Evolutionary conservation across 2,329 filamentous ascomycete species (phyloP), one percentile per base, ranked within the genome.

Genomic region (Coccinonectria pachysandricola): DNA sequence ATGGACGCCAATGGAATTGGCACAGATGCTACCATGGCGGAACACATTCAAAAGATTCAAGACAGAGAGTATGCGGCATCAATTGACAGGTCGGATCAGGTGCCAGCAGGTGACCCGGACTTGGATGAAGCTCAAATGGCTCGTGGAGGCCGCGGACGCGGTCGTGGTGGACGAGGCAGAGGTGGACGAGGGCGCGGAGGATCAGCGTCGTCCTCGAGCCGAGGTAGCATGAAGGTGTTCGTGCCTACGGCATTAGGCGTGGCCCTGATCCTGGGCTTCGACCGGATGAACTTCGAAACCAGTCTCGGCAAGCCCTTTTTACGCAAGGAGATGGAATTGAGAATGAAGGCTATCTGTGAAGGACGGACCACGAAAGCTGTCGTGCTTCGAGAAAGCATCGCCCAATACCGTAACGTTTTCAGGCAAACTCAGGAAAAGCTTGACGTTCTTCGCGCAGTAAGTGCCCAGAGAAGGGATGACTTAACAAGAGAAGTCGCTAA

Each of bases 1-100:
- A 98, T 98, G 91, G 91, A 98, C 58, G 87, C 85, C 22, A 98
- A 98, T 50, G 91, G 91, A 3, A 98, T 98, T 38, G 91, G 91
- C 8, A 98, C 91, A 7, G 91, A 98, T 59, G 91, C 91, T 6
- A 98, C 91, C 1, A 98, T 98, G 91, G 91, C 91, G 0, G 91
- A 98, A 46, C 91, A 98, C 50, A 98, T 98, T 46, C 76, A 83
- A 32, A 98, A 88, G 56, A 93, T 98, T 44, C 86, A 96, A 54
- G 75, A 87, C 32, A 68, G 91, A 33, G 69, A 87, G 42, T 98
- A 98, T 47, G 88, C 86, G 25, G 72, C 75, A 30, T 78, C 80
- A 2, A 60, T 49, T 49, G 73, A 57, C 49, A 65, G 47, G 42
- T 48, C 51, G 37, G 50, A 54, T 17, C 40, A 48, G 28, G 33